Evolutionary conservation across 2,329 filamentous ascomycete species (phyloP), one percentile per base, ranked within the genome.

Genomic region (Pseudovirgaria hyperparasitica): DNA sequence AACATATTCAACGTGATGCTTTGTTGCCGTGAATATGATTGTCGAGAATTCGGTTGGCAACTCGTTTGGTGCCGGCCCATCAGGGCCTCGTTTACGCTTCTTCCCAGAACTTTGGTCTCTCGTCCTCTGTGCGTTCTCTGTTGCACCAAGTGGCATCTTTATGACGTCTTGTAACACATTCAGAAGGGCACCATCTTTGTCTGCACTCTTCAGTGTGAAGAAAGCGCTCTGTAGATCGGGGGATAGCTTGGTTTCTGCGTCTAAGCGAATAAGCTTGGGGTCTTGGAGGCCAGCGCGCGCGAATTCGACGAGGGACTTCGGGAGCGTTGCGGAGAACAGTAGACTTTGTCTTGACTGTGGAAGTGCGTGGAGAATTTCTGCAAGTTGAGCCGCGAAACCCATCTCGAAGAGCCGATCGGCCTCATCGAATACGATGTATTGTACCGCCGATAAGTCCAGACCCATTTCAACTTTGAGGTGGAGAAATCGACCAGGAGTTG

Each of bases 391-490:
- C 4, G 86, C 85, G 50, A 98, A 98, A 42, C 90, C 92, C 87
- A 98, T 94, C 50, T 98, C 90, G 54, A 98, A 98, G 12, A 98
- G 64, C 28, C 90, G 72, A 64, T 98, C 90, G 2, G 90, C 90
- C 54, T 98, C 90, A 50, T 98, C 90, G 38, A 98, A 98, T 6
- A 98, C 90, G 14, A 93, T 82, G 46, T 98, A 98, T 41, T 74
- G 71, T 34, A 98, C 77, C 4, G 84, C 92, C 1, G 78, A 84
- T n/a, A 98, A 60, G 45, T 94, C 82, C 27, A 98, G 57, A 7
- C 68, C 67, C 92, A 98, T 98, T 50, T 98, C 90, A 12, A 96
- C 87, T 57, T 96, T 92, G 37, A 98, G 58, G 64, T 98, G 90
- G 40, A 98, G 62, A 43, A 98, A 98, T 42, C 90, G 82, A 52